These are phyloP conservation scores for Digitaria exilis DNA, from an alignment of 202 grass and related monocot genomes.

Conservation along the genomic window DNA sequence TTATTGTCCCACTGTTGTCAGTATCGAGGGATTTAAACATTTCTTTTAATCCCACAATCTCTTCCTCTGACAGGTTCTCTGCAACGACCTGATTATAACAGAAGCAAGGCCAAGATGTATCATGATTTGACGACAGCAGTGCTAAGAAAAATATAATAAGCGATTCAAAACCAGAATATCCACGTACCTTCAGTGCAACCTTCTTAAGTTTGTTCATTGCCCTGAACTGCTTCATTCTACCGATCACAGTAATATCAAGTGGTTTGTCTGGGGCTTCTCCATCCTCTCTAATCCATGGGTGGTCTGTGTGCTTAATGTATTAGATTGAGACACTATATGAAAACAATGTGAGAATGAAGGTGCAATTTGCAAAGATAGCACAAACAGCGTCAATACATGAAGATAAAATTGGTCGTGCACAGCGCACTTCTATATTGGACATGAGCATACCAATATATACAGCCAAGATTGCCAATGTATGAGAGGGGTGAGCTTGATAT, in stretches of 20 bases:
- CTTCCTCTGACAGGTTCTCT: conserved; percentile 87
- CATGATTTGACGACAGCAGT: background rate
- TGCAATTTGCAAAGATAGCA: background rate
- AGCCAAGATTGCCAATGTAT: background rate
- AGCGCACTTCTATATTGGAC: background rate
- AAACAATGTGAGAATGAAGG: background rate
- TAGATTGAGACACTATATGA: conserved; percentile 29
- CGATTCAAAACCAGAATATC: background rate
- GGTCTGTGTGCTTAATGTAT: conserved; percentile 55
- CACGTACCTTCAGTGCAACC: conserved; percentile 81
- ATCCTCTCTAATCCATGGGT: conserved; percentile 95
- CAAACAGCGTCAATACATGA: background rate
- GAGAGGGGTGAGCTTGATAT: background rate
- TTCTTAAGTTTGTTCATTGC: conserved; percentile 99
- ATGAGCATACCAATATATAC: background rate
- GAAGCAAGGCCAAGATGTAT: background rate
- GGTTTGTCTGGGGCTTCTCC: conserved; percentile 92
- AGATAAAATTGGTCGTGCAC: background rate
- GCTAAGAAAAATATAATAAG: background rate
- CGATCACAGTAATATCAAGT: conserved; percentile 82
- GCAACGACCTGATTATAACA: conserved; percentile 68
- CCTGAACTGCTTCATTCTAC: conserved; percentile 97
- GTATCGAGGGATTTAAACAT: conserved; percentile 96
- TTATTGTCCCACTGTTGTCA: conserved; percentile 89
- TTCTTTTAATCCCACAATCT: conserved; percentile 88